Conservation (phyloP, 2,329 filamentous ascomycete species). For the Monilinia fructicola region DNA sequence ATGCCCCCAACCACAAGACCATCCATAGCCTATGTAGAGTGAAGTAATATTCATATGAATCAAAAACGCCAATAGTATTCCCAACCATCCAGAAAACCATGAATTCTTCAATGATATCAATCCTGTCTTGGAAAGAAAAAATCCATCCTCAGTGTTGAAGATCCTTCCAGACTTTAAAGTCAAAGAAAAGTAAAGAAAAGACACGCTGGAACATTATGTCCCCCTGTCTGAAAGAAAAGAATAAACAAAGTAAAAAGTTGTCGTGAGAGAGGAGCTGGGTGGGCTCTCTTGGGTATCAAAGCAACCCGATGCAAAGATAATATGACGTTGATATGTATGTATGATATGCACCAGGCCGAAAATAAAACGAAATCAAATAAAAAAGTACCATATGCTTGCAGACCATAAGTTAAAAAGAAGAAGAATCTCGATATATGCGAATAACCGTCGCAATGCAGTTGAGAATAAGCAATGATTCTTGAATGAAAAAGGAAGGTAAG, state of each 20-base stretch:
- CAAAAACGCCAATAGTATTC: slow-evolving; percentile 20
- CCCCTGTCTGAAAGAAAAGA: slow-evolving; percentile 18
- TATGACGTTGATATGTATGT: slow-evolving; percentile 17
- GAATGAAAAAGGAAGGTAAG: background rate
- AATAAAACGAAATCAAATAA: slow-evolving; percentile 19
- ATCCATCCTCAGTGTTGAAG: slow-evolving; percentile 4
- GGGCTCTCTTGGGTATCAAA: slow-evolving; percentile 39
- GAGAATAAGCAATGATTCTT: background rate
- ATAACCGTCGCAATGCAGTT: slow-evolving; percentile 35
- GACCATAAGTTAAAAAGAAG: slow-evolving; percentile 31
- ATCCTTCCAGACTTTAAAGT: slow-evolving; percentile 23
- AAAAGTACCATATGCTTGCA: slow-evolving; percentile 19
- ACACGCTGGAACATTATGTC: slow-evolving; percentile 7
- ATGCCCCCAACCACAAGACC: slow-evolving; percentile 6
- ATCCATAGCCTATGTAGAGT: slow-evolving; percentile 15
- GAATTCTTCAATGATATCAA: slow-evolving; percentile 4
- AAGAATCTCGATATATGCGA: slow-evolving; percentile 24
- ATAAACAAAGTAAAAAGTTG: slow-evolving; percentile 13
- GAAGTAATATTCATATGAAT: slow-evolving; percentile 12
- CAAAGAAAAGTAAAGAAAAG: slow-evolving; percentile 13
- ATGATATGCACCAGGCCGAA: slow-evolving; percentile 28
- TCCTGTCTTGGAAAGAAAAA: slow-evolving; percentile 6
- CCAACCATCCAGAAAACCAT: background rate
- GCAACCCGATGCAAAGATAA: slow-evolving; percentile 37
- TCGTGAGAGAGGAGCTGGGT: slow-evolving; percentile 38